Evolutionary conservation across 2,329 filamentous ascomycete species (phyloP), one percentile per base, ranked within the genome.

Genomic region (Cytospora leucostoma): DNA sequence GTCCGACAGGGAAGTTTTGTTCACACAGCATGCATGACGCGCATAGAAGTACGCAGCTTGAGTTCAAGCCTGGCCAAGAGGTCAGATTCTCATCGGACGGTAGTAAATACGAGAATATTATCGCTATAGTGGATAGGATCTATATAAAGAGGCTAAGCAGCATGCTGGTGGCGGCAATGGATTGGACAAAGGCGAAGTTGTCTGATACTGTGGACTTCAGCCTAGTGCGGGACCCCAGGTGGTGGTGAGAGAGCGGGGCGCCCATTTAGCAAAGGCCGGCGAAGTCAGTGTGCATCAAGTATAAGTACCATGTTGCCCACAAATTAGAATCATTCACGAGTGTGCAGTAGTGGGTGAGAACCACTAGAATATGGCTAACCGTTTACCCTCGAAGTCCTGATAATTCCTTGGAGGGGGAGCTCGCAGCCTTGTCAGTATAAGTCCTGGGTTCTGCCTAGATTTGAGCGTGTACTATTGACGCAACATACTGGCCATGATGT

Each of bases 1-100:
- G 79, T 59, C 50, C 83, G 35, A 81, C 77, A 65, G 78, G 82
- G n/a, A 75, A 76, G 21, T 80, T 83, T 59, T 27, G 70, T 82
- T 1, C 67, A 83, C 2, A 69, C 72, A 1, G 78, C 77, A 0
- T 83, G 79, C 77, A 68, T 73, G 59, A 69, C 74, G 11, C 73
- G 74, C 10, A 70, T 72, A 37, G 68, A 70, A 34, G 67, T 67
- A 27, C 67, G 53, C 33, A 70, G 64, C 50, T 69, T 70, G 17
- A 68, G 56, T 67, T 73, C 33, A 67, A 74, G 3, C 72, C 73
- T 1, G 40, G 63, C n/a, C 62, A 67, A 52, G 49, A 40, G 56
- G 35, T 27, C 27, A 27, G 4, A 27, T 27, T 27, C 27, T 27
- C 27, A 27, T 2, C 27, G 27, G 27, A 27, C 4, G 27, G 4